These are phyloP conservation scores for Daldinia loculata DNA, from an alignment of 495 filamentous ascomycete species.

Conservation along the genomic window DNA sequence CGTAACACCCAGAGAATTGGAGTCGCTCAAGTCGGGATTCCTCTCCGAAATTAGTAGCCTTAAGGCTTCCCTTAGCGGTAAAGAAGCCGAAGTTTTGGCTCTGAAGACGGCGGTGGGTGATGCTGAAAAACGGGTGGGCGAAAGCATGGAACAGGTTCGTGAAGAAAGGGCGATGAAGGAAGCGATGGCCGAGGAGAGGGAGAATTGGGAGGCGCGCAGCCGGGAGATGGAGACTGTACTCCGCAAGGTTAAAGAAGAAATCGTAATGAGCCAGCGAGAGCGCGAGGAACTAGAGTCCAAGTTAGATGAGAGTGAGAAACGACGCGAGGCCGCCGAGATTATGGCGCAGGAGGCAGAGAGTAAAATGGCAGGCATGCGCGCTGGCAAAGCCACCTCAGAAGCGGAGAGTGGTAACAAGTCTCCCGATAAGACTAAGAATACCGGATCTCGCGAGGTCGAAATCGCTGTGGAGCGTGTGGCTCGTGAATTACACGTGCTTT, in stretches of 20 bases:
- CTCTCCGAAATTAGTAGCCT: constrained; percentile 89
- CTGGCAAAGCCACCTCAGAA: constrained; percentile 56
- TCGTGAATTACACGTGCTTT: constrained; percentile 87
- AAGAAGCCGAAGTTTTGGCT: constrained; percentile 85
- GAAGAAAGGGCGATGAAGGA: constrained; percentile 76
- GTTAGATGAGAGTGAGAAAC: constrained; percentile 77
- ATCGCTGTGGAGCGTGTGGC: constrained; percentile 92
- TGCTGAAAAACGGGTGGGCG: constrained; percentile 90
- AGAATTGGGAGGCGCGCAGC: constrained; percentile 82
- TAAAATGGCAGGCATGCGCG: constrained; percentile 72
- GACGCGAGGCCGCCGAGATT: constrained; percentile 69
- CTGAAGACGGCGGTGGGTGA: constrained; percentile 87
- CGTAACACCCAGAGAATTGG: constrained; percentile 90
- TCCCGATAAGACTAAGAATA: constrained; percentile 42
- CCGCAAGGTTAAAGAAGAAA: constrained; percentile 79
- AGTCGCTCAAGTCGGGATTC: constrained; percentile 87
- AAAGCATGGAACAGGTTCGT: constrained; percentile 79
- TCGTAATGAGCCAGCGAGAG: constrained; percentile 77
- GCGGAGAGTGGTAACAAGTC: constrained; percentile 40
- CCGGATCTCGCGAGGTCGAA: constrained; percentile 66
- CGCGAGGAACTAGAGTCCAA: constrained; percentile 74
- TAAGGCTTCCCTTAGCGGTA: constrained; percentile 86
- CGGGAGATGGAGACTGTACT: constrained; percentile 86
- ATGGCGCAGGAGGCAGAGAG: constrained; percentile 76
- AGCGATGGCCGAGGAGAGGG: constrained; percentile 75